Evolutionary conservation across 495 filamentous ascomycete genomes (phyloP).

Genomic region (Penicillium egyptiacum): DNA sequence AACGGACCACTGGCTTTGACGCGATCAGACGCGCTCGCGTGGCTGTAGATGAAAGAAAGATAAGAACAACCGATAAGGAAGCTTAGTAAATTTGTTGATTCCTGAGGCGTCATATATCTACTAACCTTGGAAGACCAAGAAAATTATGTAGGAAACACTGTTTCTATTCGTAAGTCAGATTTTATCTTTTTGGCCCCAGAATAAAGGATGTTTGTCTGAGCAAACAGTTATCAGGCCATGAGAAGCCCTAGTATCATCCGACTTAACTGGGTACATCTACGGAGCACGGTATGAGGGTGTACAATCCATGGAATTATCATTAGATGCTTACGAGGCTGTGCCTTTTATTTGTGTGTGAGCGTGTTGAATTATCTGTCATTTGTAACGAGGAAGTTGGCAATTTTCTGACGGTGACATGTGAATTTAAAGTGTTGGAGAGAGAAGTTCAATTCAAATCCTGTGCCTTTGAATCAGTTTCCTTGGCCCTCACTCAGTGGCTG

Average conservation of each 20-base stretch:
- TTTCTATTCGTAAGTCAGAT: not conserved
- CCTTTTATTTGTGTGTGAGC: not conserved
- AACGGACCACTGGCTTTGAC: constrained; percentile 13
- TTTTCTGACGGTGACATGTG: not conserved
- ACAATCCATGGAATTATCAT: not conserved
- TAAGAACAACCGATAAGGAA: constrained; percentile 7
- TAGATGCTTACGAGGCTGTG: not conserved
- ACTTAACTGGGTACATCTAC: not conserved
- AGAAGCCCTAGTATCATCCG: not conserved
- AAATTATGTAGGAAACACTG: not conserved
- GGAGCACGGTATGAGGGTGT: not conserved
- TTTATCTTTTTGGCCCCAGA: not conserved
- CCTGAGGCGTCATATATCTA: not conserved
- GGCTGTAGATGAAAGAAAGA: constrained; percentile 20
- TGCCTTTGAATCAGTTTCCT: not conserved
- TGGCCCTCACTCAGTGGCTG: not conserved
- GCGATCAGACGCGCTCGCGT: constrained; percentile 22
- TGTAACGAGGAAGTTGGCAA: not conserved
- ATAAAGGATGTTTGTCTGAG: not conserved
- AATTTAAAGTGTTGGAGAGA: not conserved
- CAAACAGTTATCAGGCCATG: not conserved
- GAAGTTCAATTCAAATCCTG: not conserved
- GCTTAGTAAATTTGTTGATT: not conserved
- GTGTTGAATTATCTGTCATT: not conserved
- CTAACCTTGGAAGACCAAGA: not conserved